A percentile compares a stretch with the other conserved stretches of the same genome.
These are phyloP conservation scores for Gossypium bickii DNA, from an alignment of 345 rosid species.

Conservation along the genomic window DNA sequence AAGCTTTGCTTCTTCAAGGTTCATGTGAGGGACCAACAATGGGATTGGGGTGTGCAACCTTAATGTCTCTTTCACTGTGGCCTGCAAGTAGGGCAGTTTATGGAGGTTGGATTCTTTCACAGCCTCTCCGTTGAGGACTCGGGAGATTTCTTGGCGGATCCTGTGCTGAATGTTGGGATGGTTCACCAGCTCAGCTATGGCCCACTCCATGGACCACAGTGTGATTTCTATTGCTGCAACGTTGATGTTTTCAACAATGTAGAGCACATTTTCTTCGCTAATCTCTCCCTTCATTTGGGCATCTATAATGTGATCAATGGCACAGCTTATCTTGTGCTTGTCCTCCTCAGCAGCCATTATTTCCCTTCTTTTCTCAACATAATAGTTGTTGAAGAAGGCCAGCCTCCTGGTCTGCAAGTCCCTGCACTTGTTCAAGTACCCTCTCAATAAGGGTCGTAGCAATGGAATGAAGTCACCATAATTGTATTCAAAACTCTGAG, in stretches of 20 bases:
- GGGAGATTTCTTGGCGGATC: constrained; percentile 42
- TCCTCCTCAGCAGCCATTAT: constrained; percentile 45
- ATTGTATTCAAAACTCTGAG: constrained; percentile 61
- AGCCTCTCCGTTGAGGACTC: constrained; percentile 28
- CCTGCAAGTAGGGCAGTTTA: constrained; percentile 47
- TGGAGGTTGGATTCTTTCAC: constrained; percentile 43
- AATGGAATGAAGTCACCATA: constrained; percentile 66
- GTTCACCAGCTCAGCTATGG: constrained; percentile 58
- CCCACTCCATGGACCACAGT: constrained; percentile 74
- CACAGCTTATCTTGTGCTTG: constrained; percentile 45
- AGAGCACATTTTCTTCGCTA: constrained; percentile 53
- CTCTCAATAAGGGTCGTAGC: constrained; percentile 52
- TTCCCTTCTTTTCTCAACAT: constrained; percentile 43
- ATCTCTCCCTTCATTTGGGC: constrained; percentile 60
- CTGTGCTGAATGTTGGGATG: constrained; percentile 45
- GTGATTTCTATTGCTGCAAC: constrained; percentile 72
- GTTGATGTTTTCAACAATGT: constrained; percentile 64
- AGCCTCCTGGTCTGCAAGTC: constrained; percentile 53
- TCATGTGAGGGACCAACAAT: constrained; percentile 60
- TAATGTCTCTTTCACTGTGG: constrained; percentile 51
- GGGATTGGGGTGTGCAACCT: constrained; percentile 62
- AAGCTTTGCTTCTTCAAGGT: constrained; percentile 52
- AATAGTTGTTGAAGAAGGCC: constrained; percentile 50
- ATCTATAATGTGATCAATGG: constrained; percentile 54
- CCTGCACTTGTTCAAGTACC: constrained; percentile 58